phyloP scores from a whole-genome alignment of 2,329 filamentous ascomycete species.

The Aspergillus sp. region DNA sequence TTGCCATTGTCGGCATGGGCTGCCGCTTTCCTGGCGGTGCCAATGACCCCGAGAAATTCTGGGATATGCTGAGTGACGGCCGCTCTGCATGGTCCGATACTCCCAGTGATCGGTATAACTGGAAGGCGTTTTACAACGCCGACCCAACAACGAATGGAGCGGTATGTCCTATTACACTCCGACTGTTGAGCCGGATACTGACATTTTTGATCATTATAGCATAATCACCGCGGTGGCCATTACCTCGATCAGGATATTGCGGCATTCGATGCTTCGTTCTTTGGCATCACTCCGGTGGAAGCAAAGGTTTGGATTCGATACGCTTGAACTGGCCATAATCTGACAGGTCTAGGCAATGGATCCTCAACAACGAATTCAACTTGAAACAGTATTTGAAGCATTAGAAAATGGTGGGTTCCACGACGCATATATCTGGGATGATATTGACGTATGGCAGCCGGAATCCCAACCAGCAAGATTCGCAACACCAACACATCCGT shows the following conservation, averaged over 20 bases:
- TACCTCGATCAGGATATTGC: conserved; percentile 20
- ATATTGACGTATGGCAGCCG: conserved; percentile 55
- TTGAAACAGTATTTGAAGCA: conserved; percentile 18
- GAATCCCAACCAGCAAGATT: conserved; percentile 14
- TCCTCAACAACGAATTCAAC: conserved; percentile 15
- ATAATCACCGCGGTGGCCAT: conserved; percentile 2
- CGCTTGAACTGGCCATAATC: no score
- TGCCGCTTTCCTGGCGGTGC: conserved; percentile 9
- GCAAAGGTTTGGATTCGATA: no score
- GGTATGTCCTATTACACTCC: no score
- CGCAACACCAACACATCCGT: conserved; percentile 14
- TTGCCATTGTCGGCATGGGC: conserved; percentile 11
- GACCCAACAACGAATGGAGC: background rate
- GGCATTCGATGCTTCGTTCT: conserved; percentile 26
- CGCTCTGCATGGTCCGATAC: background rate
- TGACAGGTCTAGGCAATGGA: conserved; percentile 15
- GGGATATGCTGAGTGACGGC: conserved; percentile 2
- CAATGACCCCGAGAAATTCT: conserved; percentile 2
- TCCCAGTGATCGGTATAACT: conserved; percentile 3
- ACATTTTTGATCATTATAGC: no score
- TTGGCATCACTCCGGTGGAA: conserved; percentile 21
- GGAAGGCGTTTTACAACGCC: conserved; percentile 4
- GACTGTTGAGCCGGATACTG: no score
- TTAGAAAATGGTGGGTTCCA: conserved; percentile 14
- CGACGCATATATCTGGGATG: conserved; percentile 49